Conservation (phyloP, 2,329 filamentous ascomycete species). For the Talaromyces sp. region DNA sequence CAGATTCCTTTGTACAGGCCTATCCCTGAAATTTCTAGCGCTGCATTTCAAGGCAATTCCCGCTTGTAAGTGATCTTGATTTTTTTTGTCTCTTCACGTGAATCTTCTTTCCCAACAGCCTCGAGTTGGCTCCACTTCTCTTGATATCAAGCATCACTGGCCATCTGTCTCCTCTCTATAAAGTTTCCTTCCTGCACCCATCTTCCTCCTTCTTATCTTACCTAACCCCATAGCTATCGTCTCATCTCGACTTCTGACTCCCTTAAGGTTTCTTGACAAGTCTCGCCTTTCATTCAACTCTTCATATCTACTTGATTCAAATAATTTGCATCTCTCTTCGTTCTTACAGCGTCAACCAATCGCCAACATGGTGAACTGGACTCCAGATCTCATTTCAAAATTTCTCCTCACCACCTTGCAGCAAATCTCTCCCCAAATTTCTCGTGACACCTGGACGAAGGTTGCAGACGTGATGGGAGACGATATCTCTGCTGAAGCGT, state of each 20-base stretch:
- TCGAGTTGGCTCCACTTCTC: not conserved
- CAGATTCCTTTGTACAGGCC: not conserved
- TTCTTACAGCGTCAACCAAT: not conserved
- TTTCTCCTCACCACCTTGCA: not conserved
- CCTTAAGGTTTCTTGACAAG: not conserved
- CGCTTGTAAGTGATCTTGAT: not conserved
- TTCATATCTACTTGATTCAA: not conserved
- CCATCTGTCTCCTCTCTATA: not conserved
- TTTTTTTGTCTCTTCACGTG: not conserved
- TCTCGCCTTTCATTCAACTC: not conserved
- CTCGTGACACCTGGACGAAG: not conserved
- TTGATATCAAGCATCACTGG: not conserved
- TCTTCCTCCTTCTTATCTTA: not conserved
- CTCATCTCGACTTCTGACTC: not conserved
- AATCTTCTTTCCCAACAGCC: not conserved
- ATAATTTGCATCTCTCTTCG: not conserved
- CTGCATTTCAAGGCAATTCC: not conserved
- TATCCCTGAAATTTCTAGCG: not conserved
- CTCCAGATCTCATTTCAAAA: not conserved
- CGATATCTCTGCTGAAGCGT: not conserved
- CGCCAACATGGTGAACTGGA: not conserved
- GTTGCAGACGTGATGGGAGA: not conserved
- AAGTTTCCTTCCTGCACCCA: not conserved
- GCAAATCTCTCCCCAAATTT: not conserved
- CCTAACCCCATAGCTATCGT: not conserved